Base-by-base conservation (phyloP, 768 basidiomycete genomes). In the Lentinula boryana region DNA sequence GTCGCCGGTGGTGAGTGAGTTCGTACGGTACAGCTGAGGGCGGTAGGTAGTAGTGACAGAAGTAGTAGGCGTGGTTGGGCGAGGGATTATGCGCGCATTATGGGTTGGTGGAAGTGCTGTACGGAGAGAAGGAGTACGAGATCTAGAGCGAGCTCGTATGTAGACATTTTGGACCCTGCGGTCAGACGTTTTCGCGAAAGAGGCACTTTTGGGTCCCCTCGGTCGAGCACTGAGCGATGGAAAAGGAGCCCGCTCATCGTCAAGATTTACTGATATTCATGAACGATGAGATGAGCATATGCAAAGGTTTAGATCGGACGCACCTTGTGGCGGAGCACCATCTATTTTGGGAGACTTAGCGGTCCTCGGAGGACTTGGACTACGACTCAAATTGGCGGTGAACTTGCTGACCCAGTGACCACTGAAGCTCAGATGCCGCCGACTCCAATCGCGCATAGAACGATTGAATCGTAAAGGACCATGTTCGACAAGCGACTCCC, bases 341-440 rank as follows among this genome's bases (percentile, higher is more conserved):
- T n/a, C 16, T 12, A 51, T 13, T 49, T 23, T 40, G 31, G 44
- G 32, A 15, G 38, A 38, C 32, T 50, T 38, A n/a, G 38, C 54
- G 4, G 40, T 50, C 56, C 46, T 44, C 3, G 46, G 23, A 13
- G 33, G 56, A 56, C 46, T 46, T 32, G n/a, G 35, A 44, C 38
- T 27, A 16, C 38, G 40, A 38, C 46, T 40, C 12, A 36, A 40
- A n/a, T 40, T 18, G 15, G 54, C 31, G 6, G 33, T 36, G 32
- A 78, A 76, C 32, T 72, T 72, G 59, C 68, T 76, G 27, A 78
- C 74, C 78, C 80, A 80, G 58, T 82, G 84, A 3, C 80, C 78
- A 64, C 83, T 84, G 44, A 87, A 72, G 60, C 79, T 85, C 32
- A 86, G 69, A 61, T 82, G 79, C 8, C 83, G 77, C 58, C 75